A percentile compares a stretch with the other conserved stretches of the same genome.
phyloP scores from a whole-genome alignment of 1,284 basidiomycete species.

The Lentinus polychrous region DNA sequence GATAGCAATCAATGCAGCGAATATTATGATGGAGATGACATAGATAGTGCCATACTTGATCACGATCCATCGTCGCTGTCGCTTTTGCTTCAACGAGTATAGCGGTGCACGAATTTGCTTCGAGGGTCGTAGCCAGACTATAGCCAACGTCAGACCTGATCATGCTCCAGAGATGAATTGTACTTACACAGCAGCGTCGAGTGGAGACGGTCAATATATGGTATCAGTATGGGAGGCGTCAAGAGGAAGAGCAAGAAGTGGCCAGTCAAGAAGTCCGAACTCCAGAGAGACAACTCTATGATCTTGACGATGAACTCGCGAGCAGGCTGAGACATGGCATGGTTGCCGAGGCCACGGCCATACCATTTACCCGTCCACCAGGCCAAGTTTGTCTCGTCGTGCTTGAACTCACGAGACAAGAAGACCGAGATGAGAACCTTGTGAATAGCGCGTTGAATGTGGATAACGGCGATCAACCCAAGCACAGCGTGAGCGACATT shows the following conservation, averaged over 20 bases:
- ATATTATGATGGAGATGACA: slow-evolving; percentile 64
- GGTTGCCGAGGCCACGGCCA: slow-evolving; percentile 81
- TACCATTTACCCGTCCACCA: slow-evolving; percentile 99
- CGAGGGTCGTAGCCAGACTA: slow-evolving; percentile 81
- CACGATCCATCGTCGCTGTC: slow-evolving; percentile 83
- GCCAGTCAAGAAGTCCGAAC: slow-evolving; percentile 65
- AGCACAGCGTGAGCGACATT: slow-evolving; percentile 86
- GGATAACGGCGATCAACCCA: slow-evolving; percentile 81
- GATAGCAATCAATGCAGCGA: slow-evolving; percentile 70
- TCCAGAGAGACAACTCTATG: slow-evolving; percentile 76
- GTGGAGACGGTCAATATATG: slow-evolving; percentile 71
- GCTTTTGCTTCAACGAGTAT: slow-evolving; percentile 84
- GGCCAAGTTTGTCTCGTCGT: slow-evolving; percentile 93
- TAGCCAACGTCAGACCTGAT: slow-evolving; percentile 6
- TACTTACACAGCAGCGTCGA: slow-evolving; percentile 68
- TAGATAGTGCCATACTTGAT: slow-evolving; percentile 78
- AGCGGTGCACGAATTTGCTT: slow-evolving; percentile 92
- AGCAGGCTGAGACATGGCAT: slow-evolving; percentile 84
- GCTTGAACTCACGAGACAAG: slow-evolving; percentile 93
- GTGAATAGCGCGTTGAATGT: slow-evolving; percentile 85
- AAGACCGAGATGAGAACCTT: slow-evolving; percentile 90
- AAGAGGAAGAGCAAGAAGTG: slow-evolving; percentile 72
- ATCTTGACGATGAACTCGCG: slow-evolving; percentile 89
- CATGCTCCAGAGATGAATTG: slow-evolving; percentile 15
- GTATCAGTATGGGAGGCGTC: slow-evolving; percentile 65